Percentiles rank a stretch among this genome's conserved stretches.
Evolutionary conservation across 257 asterid genomes (phyloP).

Genomic region (Cordia subcordata): DNA sequence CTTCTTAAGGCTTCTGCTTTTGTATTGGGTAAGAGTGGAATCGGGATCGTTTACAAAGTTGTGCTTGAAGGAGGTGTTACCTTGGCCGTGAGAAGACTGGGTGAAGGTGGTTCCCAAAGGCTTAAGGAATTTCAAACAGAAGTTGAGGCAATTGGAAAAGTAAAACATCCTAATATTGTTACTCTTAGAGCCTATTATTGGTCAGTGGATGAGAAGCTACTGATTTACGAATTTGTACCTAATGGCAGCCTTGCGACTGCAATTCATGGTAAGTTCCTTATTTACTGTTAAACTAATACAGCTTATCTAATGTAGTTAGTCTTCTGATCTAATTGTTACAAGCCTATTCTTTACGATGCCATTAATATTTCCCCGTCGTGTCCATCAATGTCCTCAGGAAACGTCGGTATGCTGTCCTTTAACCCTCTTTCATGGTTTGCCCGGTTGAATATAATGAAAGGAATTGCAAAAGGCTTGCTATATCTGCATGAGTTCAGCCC

Average conservation of each 20-base stretch:
- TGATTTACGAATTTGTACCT: slow-evolving; percentile 68
- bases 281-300: neutral
- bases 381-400: slow-evolving; percentile 39
- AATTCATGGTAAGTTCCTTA: slow-evolving; percentile 57
- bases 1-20: slow-evolving; percentile 92
- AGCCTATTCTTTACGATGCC: no score
- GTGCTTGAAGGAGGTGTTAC: slow-evolving; percentile 80
- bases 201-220: slow-evolving; percentile 90
- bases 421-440: slow-evolving; percentile 68
- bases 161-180: slow-evolving; percentile 68
- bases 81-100: slow-evolving; percentile 81
- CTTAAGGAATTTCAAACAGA: slow-evolving; percentile 81
- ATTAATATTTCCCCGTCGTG: neutral
- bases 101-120: slow-evolving; percentile 93
- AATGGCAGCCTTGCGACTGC: slow-evolving; percentile 83
- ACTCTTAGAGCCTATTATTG: slow-evolving; percentile 87
- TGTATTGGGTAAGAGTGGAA: slow-evolving; percentile 85
- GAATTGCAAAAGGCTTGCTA: slow-evolving; percentile 71
- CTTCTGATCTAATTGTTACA: neutral
- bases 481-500: slow-evolving; percentile 89
- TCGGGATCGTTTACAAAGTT: slow-evolving; percentile 86
- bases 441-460: slow-evolving; percentile 72
- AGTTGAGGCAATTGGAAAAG: slow-evolving; percentile 90
- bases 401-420: slow-evolving; percentile 58
- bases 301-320: neutral